Evolutionary conservation across 2,329 filamentous ascomycete genomes (phyloP).

Genomic region (Chaetomium sp.): DNA sequence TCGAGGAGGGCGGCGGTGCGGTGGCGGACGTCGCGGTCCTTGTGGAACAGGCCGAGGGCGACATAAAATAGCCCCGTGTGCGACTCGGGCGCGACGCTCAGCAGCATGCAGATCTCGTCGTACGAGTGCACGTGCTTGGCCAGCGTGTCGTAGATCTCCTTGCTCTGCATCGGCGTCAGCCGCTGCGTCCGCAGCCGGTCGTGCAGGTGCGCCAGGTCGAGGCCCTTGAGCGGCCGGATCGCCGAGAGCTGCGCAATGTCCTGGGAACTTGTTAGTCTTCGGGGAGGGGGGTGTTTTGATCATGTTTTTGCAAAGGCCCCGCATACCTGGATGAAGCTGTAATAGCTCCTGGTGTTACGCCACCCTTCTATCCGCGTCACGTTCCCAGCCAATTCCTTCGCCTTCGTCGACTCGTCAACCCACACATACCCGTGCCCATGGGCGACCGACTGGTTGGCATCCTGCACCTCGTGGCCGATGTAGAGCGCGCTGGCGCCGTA

Average conservation of each 20-base stretch:
- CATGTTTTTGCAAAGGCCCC: not conserved
- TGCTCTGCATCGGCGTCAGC: conserved; percentile 72
- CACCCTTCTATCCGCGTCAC: conserved; percentile 94
- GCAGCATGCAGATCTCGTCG: conserved; percentile 80
- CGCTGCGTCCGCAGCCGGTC: conserved; percentile 85
- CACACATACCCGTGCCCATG: conserved; percentile 89
- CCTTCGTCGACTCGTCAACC: conserved; percentile 78
- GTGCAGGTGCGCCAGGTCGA: conserved; percentile 90
- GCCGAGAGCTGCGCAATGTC: conserved; percentile 67
- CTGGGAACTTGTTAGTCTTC: conserved; percentile 41
- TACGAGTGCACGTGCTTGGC: conserved; percentile 75
- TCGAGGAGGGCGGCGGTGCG: conserved; percentile 79
- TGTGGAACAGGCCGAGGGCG: conserved; percentile 88
- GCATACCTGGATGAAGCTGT: conserved; percentile 82
- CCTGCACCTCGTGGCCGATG: conserved; percentile 75
- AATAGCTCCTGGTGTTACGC: conserved; percentile 94
- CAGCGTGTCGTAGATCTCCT: conserved; percentile 83
- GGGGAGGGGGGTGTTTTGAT: no score
- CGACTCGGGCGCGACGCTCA: conserved; percentile 80
- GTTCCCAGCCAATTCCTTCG: conserved; percentile 86
- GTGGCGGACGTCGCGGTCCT: conserved; percentile 75
- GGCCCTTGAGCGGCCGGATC: conserved; percentile 69
- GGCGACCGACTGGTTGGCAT: conserved; percentile 59
- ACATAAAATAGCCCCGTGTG: conserved; percentile 91
- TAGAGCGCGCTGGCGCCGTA: conserved; percentile 91